Conservation (phyloP, 2,329 filamentous ascomycete genomes). For the Hypomyces perniciosus region DNA sequence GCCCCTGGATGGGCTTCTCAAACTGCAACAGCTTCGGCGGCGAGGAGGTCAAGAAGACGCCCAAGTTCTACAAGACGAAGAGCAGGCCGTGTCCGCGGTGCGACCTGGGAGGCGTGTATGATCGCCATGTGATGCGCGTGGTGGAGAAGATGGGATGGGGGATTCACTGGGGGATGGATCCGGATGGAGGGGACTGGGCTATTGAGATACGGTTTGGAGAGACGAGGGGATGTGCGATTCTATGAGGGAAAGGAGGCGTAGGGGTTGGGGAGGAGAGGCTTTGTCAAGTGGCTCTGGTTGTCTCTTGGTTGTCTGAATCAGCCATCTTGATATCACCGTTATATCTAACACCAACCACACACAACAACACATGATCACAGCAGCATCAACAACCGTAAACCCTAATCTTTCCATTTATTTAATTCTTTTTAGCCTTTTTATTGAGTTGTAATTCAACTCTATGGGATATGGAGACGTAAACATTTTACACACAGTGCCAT, state of each 20-base stretch:
- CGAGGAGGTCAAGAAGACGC: slow-evolving; percentile 28
- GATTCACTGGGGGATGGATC: slow-evolving; percentile 43
- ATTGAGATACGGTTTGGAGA: slow-evolving; percentile 27
- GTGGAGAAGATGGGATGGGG: slow-evolving; percentile 38
- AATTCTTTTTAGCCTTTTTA: not conserved
- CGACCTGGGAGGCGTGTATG: slow-evolving; percentile 35
- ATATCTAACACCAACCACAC: no score
- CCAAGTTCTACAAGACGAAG: slow-evolving; percentile 30
- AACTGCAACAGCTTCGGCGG: slow-evolving; percentile 40
- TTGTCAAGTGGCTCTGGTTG: not conserved
- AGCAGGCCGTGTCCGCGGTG: slow-evolving; percentile 38
- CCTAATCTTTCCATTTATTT: no score
- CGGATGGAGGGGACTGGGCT: slow-evolving; percentile 32
- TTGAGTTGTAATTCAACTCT: no score
- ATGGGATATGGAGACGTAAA: not conserved
- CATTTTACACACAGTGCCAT: slow-evolving; percentile 12
- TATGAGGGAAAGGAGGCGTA: slow-evolving; percentile 18
- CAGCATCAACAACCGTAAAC: not conserved
- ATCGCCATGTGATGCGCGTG: slow-evolving; percentile 42
- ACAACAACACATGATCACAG: no score
- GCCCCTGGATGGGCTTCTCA: slow-evolving; percentile 43
- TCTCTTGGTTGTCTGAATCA: not conserved
- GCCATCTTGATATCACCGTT: no score
- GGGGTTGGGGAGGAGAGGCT: not conserved
- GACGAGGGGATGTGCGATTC: slow-evolving; percentile 23